These are phyloP conservation scores for Aspergillus vadensis DNA, from an alignment of 2,329 filamentous ascomycete species.

Conservation along the genomic window DNA sequence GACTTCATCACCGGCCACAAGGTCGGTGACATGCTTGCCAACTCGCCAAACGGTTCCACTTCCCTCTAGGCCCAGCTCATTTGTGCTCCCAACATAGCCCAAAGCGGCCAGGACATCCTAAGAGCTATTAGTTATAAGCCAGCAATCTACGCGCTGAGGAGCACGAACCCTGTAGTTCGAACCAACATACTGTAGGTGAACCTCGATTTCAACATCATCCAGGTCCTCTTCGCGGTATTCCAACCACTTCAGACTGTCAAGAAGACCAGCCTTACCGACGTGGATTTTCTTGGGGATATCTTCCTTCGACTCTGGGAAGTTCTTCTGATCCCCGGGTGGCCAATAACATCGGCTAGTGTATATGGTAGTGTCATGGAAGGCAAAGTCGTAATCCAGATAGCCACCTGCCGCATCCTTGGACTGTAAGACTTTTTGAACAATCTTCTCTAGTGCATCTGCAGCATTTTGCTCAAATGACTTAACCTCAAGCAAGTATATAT, in stretches of 20 bases:
- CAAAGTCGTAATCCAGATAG: neutral
- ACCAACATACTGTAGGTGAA: constrained; percentile 37
- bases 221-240: neutral
- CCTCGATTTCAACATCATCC: constrained; percentile 29
- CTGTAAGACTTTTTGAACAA: neutral
- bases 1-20: constrained; percentile 36
- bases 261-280: neutral
- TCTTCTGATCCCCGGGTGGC: neutral
- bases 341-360: constrained; percentile 16
- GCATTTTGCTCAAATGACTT: constrained; percentile 11
- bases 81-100: constrained; percentile 29
- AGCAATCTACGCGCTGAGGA: neutral
- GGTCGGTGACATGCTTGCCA: constrained; percentile 26
- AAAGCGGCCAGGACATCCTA: constrained; percentile 36
- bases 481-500: constrained; percentile 17
- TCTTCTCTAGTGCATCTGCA: neutral
- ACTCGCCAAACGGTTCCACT: constrained; percentile 31
- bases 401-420: neutral
- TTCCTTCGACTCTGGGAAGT: neutral
- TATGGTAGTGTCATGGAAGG: constrained; percentile 10
- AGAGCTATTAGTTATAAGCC: neutral
- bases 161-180: constrained; percentile 34
- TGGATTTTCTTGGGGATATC: neutral
- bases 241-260: constrained; percentile 4
- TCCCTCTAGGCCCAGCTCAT: constrained; percentile 35